Percentiles rank a stretch among this genome's conserved stretches.
phyloP scores from a whole-genome alignment of 495 filamentous ascomycete genomes.

The Penicillium subrubescens region DNA sequence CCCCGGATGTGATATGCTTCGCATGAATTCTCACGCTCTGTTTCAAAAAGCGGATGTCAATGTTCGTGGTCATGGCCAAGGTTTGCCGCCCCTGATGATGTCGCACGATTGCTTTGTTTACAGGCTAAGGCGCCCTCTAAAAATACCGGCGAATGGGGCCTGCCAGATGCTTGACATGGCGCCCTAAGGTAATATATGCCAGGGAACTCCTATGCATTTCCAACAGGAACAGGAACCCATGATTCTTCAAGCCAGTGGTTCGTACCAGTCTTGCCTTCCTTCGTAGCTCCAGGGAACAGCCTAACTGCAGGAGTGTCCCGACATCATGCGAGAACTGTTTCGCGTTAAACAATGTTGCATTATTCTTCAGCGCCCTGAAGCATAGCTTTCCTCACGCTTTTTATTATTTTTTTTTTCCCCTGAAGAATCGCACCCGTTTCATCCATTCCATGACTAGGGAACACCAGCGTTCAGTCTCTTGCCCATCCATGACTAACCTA shows the following conservation, averaged over 20 bases:
- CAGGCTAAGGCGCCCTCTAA: constrained; percentile 13
- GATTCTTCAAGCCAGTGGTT: neutral
- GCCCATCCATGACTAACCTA: neutral
- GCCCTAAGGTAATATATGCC: neutral
- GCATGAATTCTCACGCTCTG: constrained; percentile 7
- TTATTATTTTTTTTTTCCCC: neutral
- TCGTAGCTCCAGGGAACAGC: neutral
- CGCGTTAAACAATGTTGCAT: neutral
- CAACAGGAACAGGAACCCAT: neutral
- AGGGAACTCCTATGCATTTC: neutral
- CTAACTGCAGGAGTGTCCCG: neutral
- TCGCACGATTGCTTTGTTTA: constrained; percentile 16
- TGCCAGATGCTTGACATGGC: neutral
- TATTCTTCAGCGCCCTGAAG: neutral
- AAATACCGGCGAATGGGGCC: constrained; percentile 17
- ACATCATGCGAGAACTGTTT: neutral
- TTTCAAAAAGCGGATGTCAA: neutral
- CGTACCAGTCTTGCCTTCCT: neutral
- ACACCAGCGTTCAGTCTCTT: neutral
- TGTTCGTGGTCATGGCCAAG: neutral
- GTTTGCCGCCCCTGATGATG: constrained; percentile 2
- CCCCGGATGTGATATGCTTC: constrained; percentile 4
- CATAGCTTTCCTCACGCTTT: neutral
- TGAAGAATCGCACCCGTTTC: neutral
- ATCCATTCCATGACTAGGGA: neutral